These are phyloP conservation scores for Chrysanthemum seticuspe DNA, from an alignment of 129 eudicot species.

Conservation along the genomic window DNA sequence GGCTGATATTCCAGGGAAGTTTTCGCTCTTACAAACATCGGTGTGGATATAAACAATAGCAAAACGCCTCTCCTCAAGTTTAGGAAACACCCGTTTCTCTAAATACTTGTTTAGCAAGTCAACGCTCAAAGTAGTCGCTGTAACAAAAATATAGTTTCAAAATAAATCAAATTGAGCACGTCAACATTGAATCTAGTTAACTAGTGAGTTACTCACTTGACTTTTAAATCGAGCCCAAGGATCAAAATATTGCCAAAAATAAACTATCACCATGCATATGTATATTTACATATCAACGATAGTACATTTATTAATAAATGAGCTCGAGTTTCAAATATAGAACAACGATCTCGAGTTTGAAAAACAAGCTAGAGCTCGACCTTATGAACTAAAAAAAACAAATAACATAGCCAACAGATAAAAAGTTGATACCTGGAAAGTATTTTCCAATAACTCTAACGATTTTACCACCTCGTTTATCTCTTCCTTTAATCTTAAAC, in stretches of 20 bases:
- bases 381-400: too few species aligned
- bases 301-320: too few species aligned
- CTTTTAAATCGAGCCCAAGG: too few species aligned
- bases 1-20: conserved; percentile 70
- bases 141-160: neutral
- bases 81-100: conserved; percentile 59
- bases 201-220: too few species aligned
- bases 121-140: conserved; percentile 48
- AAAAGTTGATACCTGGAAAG: conserved; percentile 51
- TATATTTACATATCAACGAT: too few species aligned
- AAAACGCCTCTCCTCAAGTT: conserved; percentile 43
- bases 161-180: too few species aligned
- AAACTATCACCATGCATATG: too few species aligned
- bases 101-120: conserved; percentile 62
- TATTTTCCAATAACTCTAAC: conserved; percentile 54
- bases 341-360: too few species aligned
- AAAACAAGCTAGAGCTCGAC: too few species aligned
- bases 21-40: conserved; percentile 52
- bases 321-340: too few species aligned
- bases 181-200: too few species aligned
- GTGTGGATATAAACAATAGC: conserved; percentile 73
- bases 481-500: conserved; percentile 68
- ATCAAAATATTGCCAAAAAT: too few species aligned
- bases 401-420: neutral
- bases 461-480: conserved; percentile 49